Evolutionary conservation across 2,329 filamentous ascomycete genomes (phyloP).

Genomic region (Xylariaceae sp.): DNA sequence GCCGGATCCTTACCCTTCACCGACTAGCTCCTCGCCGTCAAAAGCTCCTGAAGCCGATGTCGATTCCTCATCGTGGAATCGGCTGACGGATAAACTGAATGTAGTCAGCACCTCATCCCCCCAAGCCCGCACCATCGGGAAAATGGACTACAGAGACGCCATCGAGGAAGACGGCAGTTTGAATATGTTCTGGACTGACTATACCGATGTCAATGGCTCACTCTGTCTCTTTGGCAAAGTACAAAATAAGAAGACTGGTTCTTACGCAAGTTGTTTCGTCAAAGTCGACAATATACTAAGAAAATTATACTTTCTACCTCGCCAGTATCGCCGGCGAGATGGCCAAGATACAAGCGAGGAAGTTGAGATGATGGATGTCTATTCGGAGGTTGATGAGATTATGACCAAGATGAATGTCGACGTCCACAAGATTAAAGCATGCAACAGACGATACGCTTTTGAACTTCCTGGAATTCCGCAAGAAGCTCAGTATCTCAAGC

Average conservation of each 20-base stretch:
- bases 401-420: slow-evolving; percentile 83
- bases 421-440: slow-evolving; percentile 91
- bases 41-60: slow-evolving; percentile 57
- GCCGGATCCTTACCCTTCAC: slow-evolving; percentile 61
- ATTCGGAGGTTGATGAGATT: slow-evolving; percentile 78
- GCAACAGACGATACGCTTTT: slow-evolving; percentile 89
- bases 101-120: slow-evolving; percentile 70
- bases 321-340: slow-evolving; percentile 53
- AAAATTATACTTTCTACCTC: slow-evolving; percentile 89
- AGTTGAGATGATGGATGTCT: slow-evolving; percentile 84
- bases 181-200: slow-evolving; percentile 96
- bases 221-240: slow-evolving; percentile 96
- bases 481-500: slow-evolving; percentile 86
- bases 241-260: slow-evolving; percentile 74
- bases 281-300: slow-evolving; percentile 93
- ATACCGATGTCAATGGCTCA: slow-evolving; percentile 85
- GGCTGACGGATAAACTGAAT: slow-evolving; percentile 80
- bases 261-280: slow-evolving; percentile 86
- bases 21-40: slow-evolving; percentile 71
- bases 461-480: slow-evolving; percentile 83
- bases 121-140: slow-evolving; percentile 65
- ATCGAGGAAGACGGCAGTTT: slow-evolving; percentile 90
- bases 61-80: slow-evolving; percentile 83
- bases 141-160: slow-evolving; percentile 78
- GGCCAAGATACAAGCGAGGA: slow-evolving; percentile 70